Evolutionary conservation across 306 rosid genomes (phyloP).

Genomic region (Glycine latifolia): DNA sequence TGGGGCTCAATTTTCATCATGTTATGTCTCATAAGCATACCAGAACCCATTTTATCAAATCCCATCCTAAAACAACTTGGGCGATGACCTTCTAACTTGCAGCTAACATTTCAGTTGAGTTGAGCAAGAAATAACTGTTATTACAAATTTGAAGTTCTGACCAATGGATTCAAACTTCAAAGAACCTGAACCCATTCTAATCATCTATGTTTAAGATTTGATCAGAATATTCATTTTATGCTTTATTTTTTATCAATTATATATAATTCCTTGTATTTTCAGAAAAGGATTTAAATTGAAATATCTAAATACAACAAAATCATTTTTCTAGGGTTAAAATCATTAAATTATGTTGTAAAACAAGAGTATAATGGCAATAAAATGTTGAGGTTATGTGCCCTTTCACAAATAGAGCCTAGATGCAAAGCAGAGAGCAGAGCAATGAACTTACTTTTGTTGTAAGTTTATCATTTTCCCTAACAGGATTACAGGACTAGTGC

Average conservation of each 20-base stretch:
- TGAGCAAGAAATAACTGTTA: not conserved
- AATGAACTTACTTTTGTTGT: not conserved
- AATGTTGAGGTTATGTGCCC: slow-evolving; percentile 17
- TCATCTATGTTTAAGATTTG: not conserved
- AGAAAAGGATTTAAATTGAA: slow-evolving; percentile 3
- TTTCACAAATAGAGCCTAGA: slow-evolving; percentile 1
- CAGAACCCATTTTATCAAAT: not conserved
- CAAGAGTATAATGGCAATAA: not conserved
- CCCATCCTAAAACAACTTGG: not conserved
- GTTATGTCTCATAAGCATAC: not conserved
- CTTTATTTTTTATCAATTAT: not conserved
- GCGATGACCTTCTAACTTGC: not conserved
- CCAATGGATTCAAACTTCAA: not conserved
- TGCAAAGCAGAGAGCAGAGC: slow-evolving; percentile 31
- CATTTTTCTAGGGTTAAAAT: not conserved
- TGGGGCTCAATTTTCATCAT: not conserved
- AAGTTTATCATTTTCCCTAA: slow-evolving; percentile 21
- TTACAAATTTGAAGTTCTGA: not conserved
- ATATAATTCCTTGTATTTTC: not conserved
- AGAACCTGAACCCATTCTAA: not conserved
- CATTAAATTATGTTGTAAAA: slow-evolving; percentile 13
- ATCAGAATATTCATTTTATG: not conserved
- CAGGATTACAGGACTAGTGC: slow-evolving; percentile 26
- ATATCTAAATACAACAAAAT: not conserved
- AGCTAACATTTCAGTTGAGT: not conserved